Evolutionary conservation across 495 filamentous ascomycete genomes (phyloP), one percentile per base, ranked within the genome.

Genomic region (Lasiosphaeria ovina): DNA sequence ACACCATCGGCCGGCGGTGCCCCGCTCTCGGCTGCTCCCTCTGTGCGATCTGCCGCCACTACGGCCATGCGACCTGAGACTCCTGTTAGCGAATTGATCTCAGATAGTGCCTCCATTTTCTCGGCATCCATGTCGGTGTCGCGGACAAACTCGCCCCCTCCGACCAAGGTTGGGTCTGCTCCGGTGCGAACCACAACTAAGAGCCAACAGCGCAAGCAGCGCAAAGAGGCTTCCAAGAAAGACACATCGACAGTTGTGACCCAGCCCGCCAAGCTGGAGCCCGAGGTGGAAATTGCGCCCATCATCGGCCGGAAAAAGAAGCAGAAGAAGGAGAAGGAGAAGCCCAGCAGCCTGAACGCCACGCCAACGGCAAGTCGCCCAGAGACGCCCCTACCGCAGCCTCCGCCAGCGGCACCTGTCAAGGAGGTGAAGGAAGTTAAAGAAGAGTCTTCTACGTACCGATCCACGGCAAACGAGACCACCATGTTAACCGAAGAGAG

Each of bases 281-380:
- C 74, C 31, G 75, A 81, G 36, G 83, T 87, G 45, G 89, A 93
- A 63, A 82, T 83, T 50, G 91, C 84, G 0, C 91, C 92, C 3
- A 94, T 97, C 45, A 76, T 94, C 44, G 90, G 90, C 35, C 79
- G 92, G 42, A 95, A 95, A 76, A 93, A 93, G 76, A 97, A 97
- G 77, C 85, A 91, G 65, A 94, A 91, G 79, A 95, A 93, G 76
- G 81, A 83, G 38, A 79, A 77, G 56, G 72, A 72, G 62, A 67
- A 74, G 70, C 62, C 63, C 59, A 66, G 59, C 32, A 59, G 60
- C 45, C 40, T 44, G 6, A 59, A 24, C 4, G 69, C 64, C 4
- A 76, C 74, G 24, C 66, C 70, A 16, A 66, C 73, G 52, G 66
- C 60, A 54, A 78, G 78, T 58, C 78, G 77, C 17, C 73, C 76